Evolutionary conservation across 371 early-diverging fungal species (phyloP), one percentile per base, ranked within the genome.

Genomic region (Mortierella sp.): DNA sequence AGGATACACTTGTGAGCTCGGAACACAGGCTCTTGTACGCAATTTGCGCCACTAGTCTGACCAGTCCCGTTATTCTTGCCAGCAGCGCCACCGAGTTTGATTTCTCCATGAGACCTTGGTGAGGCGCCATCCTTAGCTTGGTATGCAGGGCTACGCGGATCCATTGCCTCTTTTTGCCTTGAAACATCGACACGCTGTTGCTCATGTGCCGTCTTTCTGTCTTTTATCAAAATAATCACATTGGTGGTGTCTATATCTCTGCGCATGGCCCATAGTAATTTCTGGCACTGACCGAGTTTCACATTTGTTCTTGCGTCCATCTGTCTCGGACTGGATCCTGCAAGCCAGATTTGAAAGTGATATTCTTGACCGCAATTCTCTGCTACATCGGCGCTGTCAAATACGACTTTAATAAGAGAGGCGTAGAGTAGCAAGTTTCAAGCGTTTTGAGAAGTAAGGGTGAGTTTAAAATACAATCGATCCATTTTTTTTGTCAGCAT

Each of bases 281-380:
- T 29, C 28, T 68, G 63, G 26, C 64, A 67, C 28, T 68, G 68
- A 2, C 17, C 26, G 1, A 59, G 59, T 31, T 60, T 40, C 3
- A 37, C 9, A 15, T 26, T 43, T n/a, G 72, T 71, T 61, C 23
- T 58, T 7, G 62, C 64, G 23, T 76, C 71, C 45, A 53, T 55
- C 26, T 76, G 64, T 6, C 77, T 55, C 1, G 69, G 68, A 17
- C 61, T 61, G 1, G 73, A 59, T 1, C 78, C 78, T 5, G 73
- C 64, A 2, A 78, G 73, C 78, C 78, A 78, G 3, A 78, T 54
- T 57, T 78, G 78, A 42, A 78, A 68, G 31, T 78, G 68, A 23
- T 69, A 72, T 37, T 76, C 66, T 28, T 70, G 62, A 1, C 61
- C 51, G 1, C 55, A 31, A 17, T 65, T 59, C 49, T 78, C 78